Percentiles rank a stretch among this genome's conserved stretches.
Conservation (phyloP, 2,329 filamentous ascomycete genomes). For the Polytolypa hystricis region DNA sequence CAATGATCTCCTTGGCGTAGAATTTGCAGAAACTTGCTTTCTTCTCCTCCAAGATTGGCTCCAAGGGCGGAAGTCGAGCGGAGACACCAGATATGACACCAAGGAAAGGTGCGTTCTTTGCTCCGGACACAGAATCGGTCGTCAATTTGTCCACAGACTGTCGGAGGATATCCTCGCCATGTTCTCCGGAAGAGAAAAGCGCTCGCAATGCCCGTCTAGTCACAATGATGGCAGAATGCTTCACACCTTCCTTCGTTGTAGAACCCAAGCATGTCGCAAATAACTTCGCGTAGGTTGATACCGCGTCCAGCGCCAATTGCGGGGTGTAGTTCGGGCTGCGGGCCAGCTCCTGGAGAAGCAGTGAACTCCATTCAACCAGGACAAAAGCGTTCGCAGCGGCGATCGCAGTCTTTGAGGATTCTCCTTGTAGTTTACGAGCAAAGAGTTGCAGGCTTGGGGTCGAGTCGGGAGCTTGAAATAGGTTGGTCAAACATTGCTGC, state of each 20-base stretch:
- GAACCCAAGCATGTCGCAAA: constrained; percentile 67
- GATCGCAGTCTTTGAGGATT: constrained; percentile 66
- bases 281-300: constrained; percentile 58
- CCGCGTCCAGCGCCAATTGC: constrained; percentile 47
- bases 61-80: constrained; percentile 55
- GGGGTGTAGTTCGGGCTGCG: constrained; percentile 41
- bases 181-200: constrained; percentile 50
- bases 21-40: constrained; percentile 70
- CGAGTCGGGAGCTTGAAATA: constrained; percentile 52
- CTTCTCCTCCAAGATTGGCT: constrained; percentile 49
- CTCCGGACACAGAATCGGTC: constrained; percentile 51
- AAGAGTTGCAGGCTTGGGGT: constrained; percentile 42
- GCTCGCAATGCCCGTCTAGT: constrained; percentile 70
- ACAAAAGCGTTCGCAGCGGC: constrained; percentile 76
- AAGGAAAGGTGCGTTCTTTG: constrained; percentile 65
- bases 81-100: constrained; percentile 83
- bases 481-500: constrained; percentile 62
- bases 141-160: constrained; percentile 57
- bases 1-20: constrained; percentile 74
- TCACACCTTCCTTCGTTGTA: constrained; percentile 52
- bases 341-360: constrained; percentile 62
- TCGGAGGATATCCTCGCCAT: constrained; percentile 50
- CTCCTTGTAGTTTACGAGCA: constrained; percentile 55
- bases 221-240: constrained; percentile 62
- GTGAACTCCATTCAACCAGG: constrained; percentile 77